phyloP scores from a whole-genome alignment of 306 rosid genomes.

The Ormosia emarginata region DNA sequence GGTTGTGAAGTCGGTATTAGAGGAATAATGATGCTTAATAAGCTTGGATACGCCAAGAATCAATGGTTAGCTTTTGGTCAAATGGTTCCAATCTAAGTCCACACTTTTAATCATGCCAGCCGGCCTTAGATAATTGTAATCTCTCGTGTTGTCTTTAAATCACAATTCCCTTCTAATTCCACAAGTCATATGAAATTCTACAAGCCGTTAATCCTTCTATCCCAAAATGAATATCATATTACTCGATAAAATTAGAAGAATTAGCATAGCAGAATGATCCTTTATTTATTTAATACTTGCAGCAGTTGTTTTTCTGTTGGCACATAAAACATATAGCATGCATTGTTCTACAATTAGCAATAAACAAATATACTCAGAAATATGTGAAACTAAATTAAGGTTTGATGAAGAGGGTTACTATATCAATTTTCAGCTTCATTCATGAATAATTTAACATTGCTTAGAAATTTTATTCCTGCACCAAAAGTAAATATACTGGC shows the following conservation, averaged over 20 bases:
- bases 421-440: background rate
- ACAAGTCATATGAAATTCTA: background rate
- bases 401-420: background rate
- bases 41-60: background rate
- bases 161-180: background rate
- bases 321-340: background rate
- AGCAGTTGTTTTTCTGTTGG: background rate
- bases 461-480: background rate
- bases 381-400: background rate
- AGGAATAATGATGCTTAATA: too few species aligned
- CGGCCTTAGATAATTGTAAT: constrained; percentile 30
- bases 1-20: too few species aligned
- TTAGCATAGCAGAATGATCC: background rate
- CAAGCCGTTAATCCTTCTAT: background rate
- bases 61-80: too few species aligned
- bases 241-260: background rate
- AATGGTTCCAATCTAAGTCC: too few species aligned
- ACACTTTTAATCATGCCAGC: too few species aligned
- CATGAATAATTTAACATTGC: background rate
- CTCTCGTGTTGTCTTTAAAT: background rate
- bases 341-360: background rate
- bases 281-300: background rate
- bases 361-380: background rate
- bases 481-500: background rate
- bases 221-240: background rate